A percentile compares a stretch with the other conserved stretches of the same genome.
Evolutionary conservation across 2,329 filamentous ascomycete species (phyloP).

Genomic region (Ascocoryne sarcoides): DNA sequence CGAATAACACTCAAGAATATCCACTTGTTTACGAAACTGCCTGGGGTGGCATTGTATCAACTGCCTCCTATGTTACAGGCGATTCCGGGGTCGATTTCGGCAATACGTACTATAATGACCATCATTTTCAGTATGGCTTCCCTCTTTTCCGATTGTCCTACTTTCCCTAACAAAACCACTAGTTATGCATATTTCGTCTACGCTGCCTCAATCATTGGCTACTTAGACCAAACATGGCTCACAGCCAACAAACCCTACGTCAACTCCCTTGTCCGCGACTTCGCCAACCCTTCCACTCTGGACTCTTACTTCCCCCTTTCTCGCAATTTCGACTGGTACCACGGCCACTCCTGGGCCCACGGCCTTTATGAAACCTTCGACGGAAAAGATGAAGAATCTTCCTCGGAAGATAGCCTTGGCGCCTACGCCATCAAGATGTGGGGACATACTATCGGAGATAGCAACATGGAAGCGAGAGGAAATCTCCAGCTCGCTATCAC

Average conservation of each 20-base stretch:
- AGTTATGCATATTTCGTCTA: constrained; percentile 82
- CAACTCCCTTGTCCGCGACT: constrained; percentile 74
- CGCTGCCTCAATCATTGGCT: constrained; percentile 71
- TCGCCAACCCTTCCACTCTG: constrained; percentile 61
- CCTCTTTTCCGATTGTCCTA: background rate
- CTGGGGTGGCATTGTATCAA: constrained; percentile 77
- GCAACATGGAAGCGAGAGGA: constrained; percentile 64
- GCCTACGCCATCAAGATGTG: constrained; percentile 84
- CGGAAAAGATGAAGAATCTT: constrained; percentile 80
- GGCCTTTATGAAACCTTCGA: constrained; percentile 62
- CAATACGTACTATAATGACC: constrained; percentile 76
- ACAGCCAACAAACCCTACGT: constrained; percentile 67
- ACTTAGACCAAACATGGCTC: constrained; percentile 70
- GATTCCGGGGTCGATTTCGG: constrained; percentile 75
- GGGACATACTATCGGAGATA: constrained; percentile 70
- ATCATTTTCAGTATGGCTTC: constrained; percentile 49
- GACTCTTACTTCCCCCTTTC: constrained; percentile 76
- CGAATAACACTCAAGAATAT: constrained; percentile 57
- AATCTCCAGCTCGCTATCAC: constrained; percentile 80
- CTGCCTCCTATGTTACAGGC: constrained; percentile 60
- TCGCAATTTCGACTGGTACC: constrained; percentile 84
- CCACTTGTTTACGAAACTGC: constrained; percentile 56
- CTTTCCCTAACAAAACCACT: background rate
- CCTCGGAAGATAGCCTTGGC: constrained; percentile 83
- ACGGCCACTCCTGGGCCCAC: constrained; percentile 91